These are phyloP conservation scores for Pseudozyma thailandica DNA, from an alignment of 1,284 basidiomycete species.

Conservation along the genomic window DNA sequence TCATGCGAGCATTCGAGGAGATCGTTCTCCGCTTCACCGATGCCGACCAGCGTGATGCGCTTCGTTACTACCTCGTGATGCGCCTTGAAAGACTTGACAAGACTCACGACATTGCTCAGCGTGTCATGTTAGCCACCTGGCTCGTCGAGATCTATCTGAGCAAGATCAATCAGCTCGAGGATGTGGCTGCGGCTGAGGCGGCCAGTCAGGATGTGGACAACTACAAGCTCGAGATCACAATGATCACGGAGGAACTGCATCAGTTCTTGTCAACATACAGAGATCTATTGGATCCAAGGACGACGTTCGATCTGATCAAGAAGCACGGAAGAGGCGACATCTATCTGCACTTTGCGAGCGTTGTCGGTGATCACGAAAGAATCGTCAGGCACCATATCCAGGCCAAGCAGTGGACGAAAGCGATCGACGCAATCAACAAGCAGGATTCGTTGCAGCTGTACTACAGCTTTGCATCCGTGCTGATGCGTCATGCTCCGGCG, in stretches of 20 bases:
- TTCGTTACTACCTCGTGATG: slow-evolving; percentile 88
- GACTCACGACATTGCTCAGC: slow-evolving; percentile 81
- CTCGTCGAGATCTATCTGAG: slow-evolving; percentile 95
- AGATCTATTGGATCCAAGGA: slow-evolving; percentile 83
- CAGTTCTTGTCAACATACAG: slow-evolving; percentile 83
- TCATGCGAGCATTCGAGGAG: slow-evolving; percentile 86
- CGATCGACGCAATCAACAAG: slow-evolving; percentile 82
- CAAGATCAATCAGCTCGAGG: slow-evolving; percentile 96
- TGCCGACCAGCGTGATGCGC: slow-evolving; percentile 86
- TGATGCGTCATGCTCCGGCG: slow-evolving; percentile 86
- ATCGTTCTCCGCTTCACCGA: slow-evolving; percentile 91
- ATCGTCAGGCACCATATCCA: slow-evolving; percentile 93
- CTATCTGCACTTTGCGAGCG: slow-evolving; percentile 87
- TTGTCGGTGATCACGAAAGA: slow-evolving; percentile 82
- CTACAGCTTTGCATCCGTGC: slow-evolving; percentile 88
- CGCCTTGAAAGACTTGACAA: slow-evolving; percentile 84
- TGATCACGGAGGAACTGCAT: slow-evolving; percentile 90
- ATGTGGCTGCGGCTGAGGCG: slow-evolving; percentile 78
- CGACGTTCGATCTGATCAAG: slow-evolving; percentile 90
- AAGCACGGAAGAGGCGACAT: slow-evolving; percentile 92
- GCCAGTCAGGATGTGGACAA: slow-evolving; percentile 87
- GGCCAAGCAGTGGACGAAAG: slow-evolving; percentile 90
- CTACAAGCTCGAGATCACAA: slow-evolving; percentile 79
- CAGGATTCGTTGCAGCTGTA: slow-evolving; percentile 85
- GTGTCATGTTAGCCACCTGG: slow-evolving; percentile 99